These are phyloP conservation scores for Blastocystis sp. DNA, from an alignment of 352 stramenopile genomes.

Conservation along the genomic window DNA sequence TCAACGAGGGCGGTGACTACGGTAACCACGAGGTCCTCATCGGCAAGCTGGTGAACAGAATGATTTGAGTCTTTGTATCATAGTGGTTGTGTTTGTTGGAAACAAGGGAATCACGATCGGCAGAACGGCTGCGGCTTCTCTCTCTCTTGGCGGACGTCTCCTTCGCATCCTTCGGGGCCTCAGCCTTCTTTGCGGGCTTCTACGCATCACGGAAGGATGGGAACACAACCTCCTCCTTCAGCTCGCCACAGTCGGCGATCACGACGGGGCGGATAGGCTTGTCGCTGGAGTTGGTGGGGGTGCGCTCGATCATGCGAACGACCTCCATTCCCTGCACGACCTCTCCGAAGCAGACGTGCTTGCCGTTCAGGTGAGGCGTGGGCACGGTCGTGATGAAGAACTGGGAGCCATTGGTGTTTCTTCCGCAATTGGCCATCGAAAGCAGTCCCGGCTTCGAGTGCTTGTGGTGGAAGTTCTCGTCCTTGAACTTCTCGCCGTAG, in stretches of 20 bases:
- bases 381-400: constrained; percentile 95
- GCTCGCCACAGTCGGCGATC: constrained; percentile 90
- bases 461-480: constrained; percentile 88
- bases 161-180: background rate
- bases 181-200: constrained; percentile 7
- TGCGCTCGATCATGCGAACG: constrained; percentile 86
- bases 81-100: too few species aligned
- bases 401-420: constrained; percentile 93
- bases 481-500: constrained; percentile 89
- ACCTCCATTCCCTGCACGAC: constrained; percentile 89
- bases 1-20: constrained; percentile 77
- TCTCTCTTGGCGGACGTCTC: constrained; percentile 43
- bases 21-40: background rate
- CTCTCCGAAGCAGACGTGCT: constrained; percentile 98
- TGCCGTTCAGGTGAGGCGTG: constrained; percentile 92
- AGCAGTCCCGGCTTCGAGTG: constrained; percentile 86
- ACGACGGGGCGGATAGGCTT: constrained; percentile 85
- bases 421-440: constrained; percentile 93
- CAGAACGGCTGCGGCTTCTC: constrained; percentile 61
- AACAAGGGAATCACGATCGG: background rate
- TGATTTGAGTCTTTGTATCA: background rate
- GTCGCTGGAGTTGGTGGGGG: constrained; percentile 83
- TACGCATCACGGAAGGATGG: background rate
- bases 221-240: constrained; percentile 69
- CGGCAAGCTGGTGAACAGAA: background rate